Base-by-base conservation (phyloP, 352 stramenopile genomes). In the Globisporangium irregulare region DNA sequence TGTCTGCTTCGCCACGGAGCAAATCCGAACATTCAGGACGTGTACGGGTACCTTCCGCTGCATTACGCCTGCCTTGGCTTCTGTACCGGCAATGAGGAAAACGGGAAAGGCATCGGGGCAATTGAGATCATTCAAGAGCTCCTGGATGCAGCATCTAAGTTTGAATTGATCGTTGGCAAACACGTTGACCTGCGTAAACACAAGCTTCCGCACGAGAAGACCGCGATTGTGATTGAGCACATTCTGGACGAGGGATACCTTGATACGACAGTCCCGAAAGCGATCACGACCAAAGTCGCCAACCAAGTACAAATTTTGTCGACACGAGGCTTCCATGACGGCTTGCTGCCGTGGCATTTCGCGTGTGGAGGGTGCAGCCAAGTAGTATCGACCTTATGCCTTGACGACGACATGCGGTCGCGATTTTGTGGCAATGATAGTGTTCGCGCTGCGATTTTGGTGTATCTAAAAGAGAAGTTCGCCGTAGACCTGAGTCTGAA, bases 1-100 rank as follows among this genome's bases (percentile, higher is more conserved):
- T 70, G 80, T 18, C 66, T 93, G 20, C 57, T 94, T 1, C 36
- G 38, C 9, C 73, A 72, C 59, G 80, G 77, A 9, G 79, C 83
- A 18, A 91, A 89, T 58, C 83, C 83, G 6, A 93, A 91, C 27
- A 62, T 90, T 8, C 75, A 74, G 14, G 80, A 90, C 57, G 55
- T 62, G 1, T 81, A 80, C 27, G 87, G 87, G 3, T 82, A 86
- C 34, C 56, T 91, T 0, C 76, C 84, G 2, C 51, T 94, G 22
- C 87, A 94, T 61, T 94, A 91, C 62, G 80, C 81, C 1, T 92
- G 81, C 34, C 67, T 90, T 8, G 85, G 82, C 1, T 81, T 91
- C 38, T 90, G 84, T 60, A 56, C 56, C 22, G 67, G 53, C 29
- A 27, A 64, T 0, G 64, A 79, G 46, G 64, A 69, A 41, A 73